Evolutionary conservation across 2,329 filamentous ascomycete species (phyloP), one percentile per base, ranked within the genome.

Genomic region (Ascochyta viciae-villosae): DNA sequence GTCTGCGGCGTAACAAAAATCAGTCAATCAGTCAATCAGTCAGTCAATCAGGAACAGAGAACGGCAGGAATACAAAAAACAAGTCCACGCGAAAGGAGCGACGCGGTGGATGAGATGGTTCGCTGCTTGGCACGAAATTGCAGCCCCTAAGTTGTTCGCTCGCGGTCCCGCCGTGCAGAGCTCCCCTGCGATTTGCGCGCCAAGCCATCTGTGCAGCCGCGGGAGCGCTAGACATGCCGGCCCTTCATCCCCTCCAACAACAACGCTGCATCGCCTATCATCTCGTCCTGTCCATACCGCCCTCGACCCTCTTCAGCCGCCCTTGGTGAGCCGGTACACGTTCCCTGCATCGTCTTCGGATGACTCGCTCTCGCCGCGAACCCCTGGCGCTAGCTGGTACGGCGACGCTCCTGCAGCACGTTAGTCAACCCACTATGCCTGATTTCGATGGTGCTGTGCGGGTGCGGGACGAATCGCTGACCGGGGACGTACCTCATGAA

Each of bases 401-500:
- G 73, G 67, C 60, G 75, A 82, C 43, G 71, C 75, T 0, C 88
- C 88, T 69, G 91, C 88, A 95, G 81, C 0, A 89, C 89, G 41
- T 65, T 55, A 63, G 53, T 34, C 31, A 33, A 31, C 3, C 10
- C 16, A 22, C 29, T 41, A 35, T 19, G 35, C 16, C 13, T 3
- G 15, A 35, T 50, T 49, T 37, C 42, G 42, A 24, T 34, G 1
- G 29, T 33, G 44, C 22, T 27, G 52, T 50, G 45, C 27, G 39
- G 31, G 45, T 42, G n/a, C 16, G 27, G 26, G 23, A 46, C 29
- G 27, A 29, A 15, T 24, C 49, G 33, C 43, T 34, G 19, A 24
- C 22, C 13, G 31, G 16, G n/a, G 6, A 60, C 66, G 23, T 65
- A 74, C 41, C 88, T 83, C 77, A 95, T 83, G 66, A 96, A 89